A percentile compares a stretch with the other conserved stretches of the same genome.
Evolutionary conservation across 371 early-diverging fungal species (phyloP).

Genomic region (Actinomortierella wolfii): DNA sequence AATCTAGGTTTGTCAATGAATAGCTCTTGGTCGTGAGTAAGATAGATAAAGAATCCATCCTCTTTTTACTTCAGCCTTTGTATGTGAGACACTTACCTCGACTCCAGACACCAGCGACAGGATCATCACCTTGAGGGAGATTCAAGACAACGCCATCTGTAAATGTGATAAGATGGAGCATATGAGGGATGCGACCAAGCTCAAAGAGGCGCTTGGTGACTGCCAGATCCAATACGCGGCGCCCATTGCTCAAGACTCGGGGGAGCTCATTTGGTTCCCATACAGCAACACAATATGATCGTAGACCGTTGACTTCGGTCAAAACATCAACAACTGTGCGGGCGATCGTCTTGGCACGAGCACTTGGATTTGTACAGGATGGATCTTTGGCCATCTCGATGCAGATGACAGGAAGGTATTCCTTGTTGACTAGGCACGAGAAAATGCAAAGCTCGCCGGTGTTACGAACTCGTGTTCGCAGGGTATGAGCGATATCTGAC

Average conservation of each 20-base stretch:
- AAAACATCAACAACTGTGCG: constrained; percentile 21
- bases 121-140: constrained; percentile 32
- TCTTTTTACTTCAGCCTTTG: background rate
- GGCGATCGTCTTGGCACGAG: constrained; percentile 27
- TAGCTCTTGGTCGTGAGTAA: too few relatives aligned
- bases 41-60: too few relatives aligned
- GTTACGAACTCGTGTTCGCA: constrained; percentile 15
- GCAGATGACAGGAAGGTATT: constrained; percentile 31
- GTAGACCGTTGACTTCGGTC: constrained; percentile 22
- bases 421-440: constrained; percentile 35
- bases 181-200: constrained; percentile 39
- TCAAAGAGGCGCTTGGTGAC: constrained; percentile 39
- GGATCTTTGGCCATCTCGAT: constrained; percentile 34
- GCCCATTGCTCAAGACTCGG: constrained; percentile 29
- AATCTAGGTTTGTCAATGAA: constrained; percentile 21
- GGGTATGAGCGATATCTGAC: constrained; percentile 20
- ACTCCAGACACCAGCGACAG: constrained; percentile 36
- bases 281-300: constrained; percentile 39
- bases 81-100: constrained; percentile 14
- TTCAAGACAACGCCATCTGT: constrained; percentile 39
- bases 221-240: constrained; percentile 34
- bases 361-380: constrained; percentile 13
- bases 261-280: constrained; percentile 37
- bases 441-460: constrained; percentile 39
- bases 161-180: constrained; percentile 42